Evolutionary conservation across 768 basidiomycete genomes (phyloP).

Genomic region (Lactarius psammicola): DNA sequence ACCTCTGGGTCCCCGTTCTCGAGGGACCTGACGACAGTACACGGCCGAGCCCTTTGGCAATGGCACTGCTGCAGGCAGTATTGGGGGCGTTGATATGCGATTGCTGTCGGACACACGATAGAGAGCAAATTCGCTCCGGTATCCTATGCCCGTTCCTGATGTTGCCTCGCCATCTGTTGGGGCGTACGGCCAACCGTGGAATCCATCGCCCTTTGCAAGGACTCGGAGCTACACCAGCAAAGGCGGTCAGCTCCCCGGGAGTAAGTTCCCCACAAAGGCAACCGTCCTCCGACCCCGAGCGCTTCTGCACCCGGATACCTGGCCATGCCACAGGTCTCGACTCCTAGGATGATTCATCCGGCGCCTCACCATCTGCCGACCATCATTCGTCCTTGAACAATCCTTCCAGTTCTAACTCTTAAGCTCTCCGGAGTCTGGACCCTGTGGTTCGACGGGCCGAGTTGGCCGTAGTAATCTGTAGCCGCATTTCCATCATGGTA

Average conservation of each 20-base stretch:
- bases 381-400: constrained; percentile 7
- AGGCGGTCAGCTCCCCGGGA: constrained; percentile 11
- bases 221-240: constrained; percentile 11
- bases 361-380: constrained; percentile 11
- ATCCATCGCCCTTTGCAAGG: constrained; percentile 11
- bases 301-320: constrained; percentile 33
- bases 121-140: constrained; percentile 14
- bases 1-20: constrained; percentile 49
- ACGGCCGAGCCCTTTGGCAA: constrained; percentile 3
- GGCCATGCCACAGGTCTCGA: constrained; percentile 23
- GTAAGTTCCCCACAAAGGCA: constrained; percentile 20
- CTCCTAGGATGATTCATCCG: constrained; percentile 17
- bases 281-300: constrained; percentile 33
- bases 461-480: no score
- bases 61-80: constrained; percentile 13
- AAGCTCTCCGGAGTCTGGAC: no score
- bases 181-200: constrained; percentile 22
- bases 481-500: no score
- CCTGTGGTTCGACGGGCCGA: no score
- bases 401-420: not conserved
- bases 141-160: constrained; percentile 24
- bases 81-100: not conserved
- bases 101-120: constrained; percentile 18
- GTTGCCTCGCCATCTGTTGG: not conserved
- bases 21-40: constrained; percentile 40